A percentile compares a stretch with the other conserved stretches of the same genome.
phyloP scores from a whole-genome alignment of 768 basidiomycete species.

The Mycena vitilis region DNA sequence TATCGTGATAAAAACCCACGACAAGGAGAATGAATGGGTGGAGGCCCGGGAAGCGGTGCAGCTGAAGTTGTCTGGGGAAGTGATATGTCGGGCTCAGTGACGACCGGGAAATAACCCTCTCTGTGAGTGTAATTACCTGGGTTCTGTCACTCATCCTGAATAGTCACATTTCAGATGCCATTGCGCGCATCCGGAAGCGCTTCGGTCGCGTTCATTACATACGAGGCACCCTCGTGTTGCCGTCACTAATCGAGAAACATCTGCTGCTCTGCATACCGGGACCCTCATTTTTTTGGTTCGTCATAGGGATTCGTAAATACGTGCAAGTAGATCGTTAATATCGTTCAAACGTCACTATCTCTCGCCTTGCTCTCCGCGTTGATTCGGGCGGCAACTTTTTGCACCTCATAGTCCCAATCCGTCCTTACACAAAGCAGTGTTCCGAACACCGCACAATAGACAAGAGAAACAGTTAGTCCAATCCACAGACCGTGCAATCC shows the following conservation, averaged over 20 bases:
- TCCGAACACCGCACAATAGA: slow-evolving; percentile 67
- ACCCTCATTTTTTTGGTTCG: background rate
- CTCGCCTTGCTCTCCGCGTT: slow-evolving; percentile 55
- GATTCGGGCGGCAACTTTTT: slow-evolving; percentile 67
- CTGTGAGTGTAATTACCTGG: slow-evolving; percentile 8
- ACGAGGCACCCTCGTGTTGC: background rate
- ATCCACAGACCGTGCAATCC: slow-evolving; percentile 86
- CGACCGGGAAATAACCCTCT: slow-evolving; percentile 12
- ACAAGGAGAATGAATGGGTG: slow-evolving; percentile 82
- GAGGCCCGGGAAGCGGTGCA: slow-evolving; percentile 94
- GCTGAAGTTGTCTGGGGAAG: slow-evolving; percentile 83
- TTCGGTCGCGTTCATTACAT: slow-evolving; percentile 21
- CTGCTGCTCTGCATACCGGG: background rate
- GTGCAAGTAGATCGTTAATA: slow-evolving; percentile 26
- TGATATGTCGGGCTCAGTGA: slow-evolving; percentile 81
- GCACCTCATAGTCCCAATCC: slow-evolving; percentile 78
- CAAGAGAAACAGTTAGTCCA: slow-evolving; percentile 77
- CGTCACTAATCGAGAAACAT: slow-evolving; percentile 4
- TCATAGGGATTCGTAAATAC: slow-evolving; percentile 17
- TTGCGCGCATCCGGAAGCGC: slow-evolving; percentile 30
- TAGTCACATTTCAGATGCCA: background rate
- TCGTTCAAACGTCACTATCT: slow-evolving; percentile 19
- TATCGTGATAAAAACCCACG: slow-evolving; percentile 81
- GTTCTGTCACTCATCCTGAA: background rate
- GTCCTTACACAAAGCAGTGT: slow-evolving; percentile 65